Evolutionary conservation across 108 stramenopile species (phyloP).

Genomic region (Cyclotella atomus): DNA sequence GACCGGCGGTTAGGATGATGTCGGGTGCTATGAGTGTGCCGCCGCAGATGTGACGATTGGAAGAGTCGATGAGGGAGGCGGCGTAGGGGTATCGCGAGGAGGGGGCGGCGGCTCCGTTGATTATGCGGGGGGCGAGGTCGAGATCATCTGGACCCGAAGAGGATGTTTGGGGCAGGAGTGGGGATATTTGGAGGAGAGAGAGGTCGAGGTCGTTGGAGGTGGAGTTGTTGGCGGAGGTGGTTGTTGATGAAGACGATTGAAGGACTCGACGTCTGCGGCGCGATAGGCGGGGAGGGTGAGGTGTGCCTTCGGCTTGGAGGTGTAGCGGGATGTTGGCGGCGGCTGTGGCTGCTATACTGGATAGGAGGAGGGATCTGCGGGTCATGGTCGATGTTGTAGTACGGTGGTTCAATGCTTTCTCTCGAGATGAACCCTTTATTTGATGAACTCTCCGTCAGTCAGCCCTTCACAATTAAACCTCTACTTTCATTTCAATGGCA

Average conservation of each 20-base stretch:
- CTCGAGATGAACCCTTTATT: no score
- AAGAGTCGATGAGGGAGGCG: slow-evolving; percentile 22
- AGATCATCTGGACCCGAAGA: background rate
- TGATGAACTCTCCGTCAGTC: no score
- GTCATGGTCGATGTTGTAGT: background rate
- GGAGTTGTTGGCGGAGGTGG: background rate
- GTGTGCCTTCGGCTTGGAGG: background rate
- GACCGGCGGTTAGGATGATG: slow-evolving; percentile 62
- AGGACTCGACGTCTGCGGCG: background rate
- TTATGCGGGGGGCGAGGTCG: slow-evolving; percentile 30
- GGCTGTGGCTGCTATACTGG: background rate
- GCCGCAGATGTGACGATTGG: slow-evolving; percentile 34
- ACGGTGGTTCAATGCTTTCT: no score
- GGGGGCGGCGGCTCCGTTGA: slow-evolving; percentile 46
- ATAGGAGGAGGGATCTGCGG: background rate
- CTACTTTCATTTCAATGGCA: background rate
- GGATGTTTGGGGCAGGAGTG: background rate
- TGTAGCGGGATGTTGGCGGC: background rate
- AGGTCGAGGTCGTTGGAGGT: background rate
- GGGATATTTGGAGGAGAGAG: background rate
- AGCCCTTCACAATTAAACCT: no score
- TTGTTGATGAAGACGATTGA: background rate
- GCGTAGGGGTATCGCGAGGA: slow-evolving; percentile 48
- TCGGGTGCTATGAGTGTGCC: slow-evolving; percentile 60
- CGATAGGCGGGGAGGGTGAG: background rate